Conservation (phyloP, 2,329 filamentous ascomycete species). For the Colletotrichum zoysiae region DNA sequence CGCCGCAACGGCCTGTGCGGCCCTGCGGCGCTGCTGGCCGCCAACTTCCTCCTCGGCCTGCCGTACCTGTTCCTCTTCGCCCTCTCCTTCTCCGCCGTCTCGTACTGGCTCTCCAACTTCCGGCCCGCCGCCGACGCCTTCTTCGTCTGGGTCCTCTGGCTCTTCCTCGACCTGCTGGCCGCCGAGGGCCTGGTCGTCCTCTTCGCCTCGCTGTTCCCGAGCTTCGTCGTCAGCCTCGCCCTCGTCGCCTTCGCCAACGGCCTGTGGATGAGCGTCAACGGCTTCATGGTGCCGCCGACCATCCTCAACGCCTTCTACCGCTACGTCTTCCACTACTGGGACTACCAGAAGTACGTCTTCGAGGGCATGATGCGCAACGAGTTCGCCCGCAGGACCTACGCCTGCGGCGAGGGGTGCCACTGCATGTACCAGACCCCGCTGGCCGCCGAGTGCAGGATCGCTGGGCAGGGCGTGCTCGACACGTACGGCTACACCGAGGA, state of each 20-base stretch:
- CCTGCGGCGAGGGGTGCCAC: constrained; percentile 68
- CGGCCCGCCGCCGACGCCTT: constrained; percentile 74
- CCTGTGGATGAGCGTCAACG: constrained; percentile 88
- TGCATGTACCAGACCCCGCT: constrained; percentile 80
- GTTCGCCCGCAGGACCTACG: constrained; percentile 75
- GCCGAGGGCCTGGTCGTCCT: constrained; percentile 87
- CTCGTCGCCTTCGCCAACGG: constrained; percentile 88
- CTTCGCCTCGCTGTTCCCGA: constrained; percentile 78
- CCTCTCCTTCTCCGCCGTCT: constrained; percentile 78
- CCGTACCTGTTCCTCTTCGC: constrained; percentile 86
- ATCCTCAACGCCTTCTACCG: constrained; percentile 86
- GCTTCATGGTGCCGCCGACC: constrained; percentile 81
- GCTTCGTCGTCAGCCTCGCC: constrained; percentile 84
- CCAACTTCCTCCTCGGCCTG: constrained; percentile 86
- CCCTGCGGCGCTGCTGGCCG: constrained; percentile 76
- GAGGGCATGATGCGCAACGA: constrained; percentile 96
- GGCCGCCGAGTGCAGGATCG: constrained; percentile 74
- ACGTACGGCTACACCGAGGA: constrained; percentile 77
- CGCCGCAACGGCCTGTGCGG: constrained; percentile 86
- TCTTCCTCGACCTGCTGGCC: constrained; percentile 86
- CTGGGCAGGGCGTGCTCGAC: constrained; percentile 76
- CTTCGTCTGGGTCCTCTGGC: constrained; percentile 84
- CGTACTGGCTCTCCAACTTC: constrained; percentile 87
- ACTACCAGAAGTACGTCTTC: constrained; percentile 89
- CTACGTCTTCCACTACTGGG: constrained; percentile 90